These are phyloP conservation scores for Marasmius tenuissimus DNA, from an alignment of 1,284 basidiomycete genomes.

Conservation along the genomic window DNA sequence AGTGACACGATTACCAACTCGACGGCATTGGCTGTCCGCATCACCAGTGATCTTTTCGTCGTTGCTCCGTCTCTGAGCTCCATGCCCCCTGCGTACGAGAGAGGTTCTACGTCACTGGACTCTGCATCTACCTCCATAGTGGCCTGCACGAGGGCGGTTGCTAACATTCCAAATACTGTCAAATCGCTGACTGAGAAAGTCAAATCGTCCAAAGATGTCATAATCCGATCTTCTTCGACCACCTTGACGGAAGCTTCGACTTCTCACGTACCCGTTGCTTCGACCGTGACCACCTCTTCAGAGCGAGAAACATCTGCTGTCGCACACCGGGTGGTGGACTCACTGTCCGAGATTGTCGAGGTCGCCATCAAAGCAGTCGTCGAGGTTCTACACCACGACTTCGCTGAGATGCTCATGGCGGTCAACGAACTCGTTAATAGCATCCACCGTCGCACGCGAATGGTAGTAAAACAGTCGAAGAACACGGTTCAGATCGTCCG, in stretches of 20 bases:
- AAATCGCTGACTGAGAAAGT: conserved; percentile 33
- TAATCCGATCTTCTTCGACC: conserved; percentile 30
- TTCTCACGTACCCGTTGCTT: conserved; percentile 9
- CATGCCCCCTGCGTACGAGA: conserved; percentile 54
- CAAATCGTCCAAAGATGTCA: conserved; percentile 36
- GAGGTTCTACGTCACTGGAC: conserved; percentile 36
- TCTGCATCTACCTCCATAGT: conserved; percentile 24
- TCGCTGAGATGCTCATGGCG: conserved; percentile 59
- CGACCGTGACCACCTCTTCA: conserved; percentile 20
- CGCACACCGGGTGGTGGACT: conserved; percentile 43
- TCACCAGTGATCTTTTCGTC: conserved; percentile 29
- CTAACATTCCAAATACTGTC: conserved; percentile 12
- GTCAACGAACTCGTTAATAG: conserved; percentile 58
- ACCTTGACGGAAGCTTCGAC: conserved; percentile 22
- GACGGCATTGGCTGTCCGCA: conserved; percentile 31
- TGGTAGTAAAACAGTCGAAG: conserved; percentile 46
- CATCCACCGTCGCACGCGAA: conserved; percentile 47
- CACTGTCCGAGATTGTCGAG: conserved; percentile 53
- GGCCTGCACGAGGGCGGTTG: conserved; percentile 9
- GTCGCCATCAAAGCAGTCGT: conserved; percentile 41
- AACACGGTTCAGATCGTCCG: conserved; percentile 44
- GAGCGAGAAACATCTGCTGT: conserved; percentile 24
- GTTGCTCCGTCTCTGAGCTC: conserved; percentile 50
- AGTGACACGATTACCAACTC: conserved; percentile 31
- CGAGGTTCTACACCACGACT: conserved; percentile 44